Evolutionary conservation across 2,329 filamentous ascomycete genomes (phyloP), one percentile per base, ranked within the genome.

Genomic region (Beauveria brongniartii): DNA sequence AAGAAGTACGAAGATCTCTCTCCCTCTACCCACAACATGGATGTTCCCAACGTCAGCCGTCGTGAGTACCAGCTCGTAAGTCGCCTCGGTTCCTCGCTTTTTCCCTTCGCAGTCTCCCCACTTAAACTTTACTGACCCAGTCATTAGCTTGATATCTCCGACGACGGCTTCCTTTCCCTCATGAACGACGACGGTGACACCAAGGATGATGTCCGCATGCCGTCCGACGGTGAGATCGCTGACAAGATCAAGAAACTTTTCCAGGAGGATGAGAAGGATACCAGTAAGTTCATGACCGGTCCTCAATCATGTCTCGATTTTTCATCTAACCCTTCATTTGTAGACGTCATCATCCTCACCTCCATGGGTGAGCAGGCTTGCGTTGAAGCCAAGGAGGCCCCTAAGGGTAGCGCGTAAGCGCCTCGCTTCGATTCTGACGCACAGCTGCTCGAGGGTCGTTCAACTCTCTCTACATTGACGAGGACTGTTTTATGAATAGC

Each of bases 1-100:
- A 99, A 97, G 91, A 99, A 99, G 88, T 86, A 96, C 69, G 94
- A 99, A 84, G 95, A 99, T 83, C 87, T 99, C 66, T 97, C 88
- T 80, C 94, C 94, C 71, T 99, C 94, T 76, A 99, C 94, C 84
- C 86, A 89, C 84, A 89, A 95, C 86, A 95, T 95, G 91, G 91
- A 99, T 74, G 94, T 99, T 70, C 95, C 95, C 80, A 89, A 94
- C 81, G 93, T 97, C 80, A 77, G 76, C 71, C 92, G 93, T 74
- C 85, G 83, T 79, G 93, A 97, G 83, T 96, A 90, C 84, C 89
- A 94, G 83, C 87, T 97, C 73, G 91, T 97, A 83, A 86, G 91
- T 58, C 28, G 34, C 46, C 22, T 58, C 34, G 16, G 14, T 6
- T 40, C 28, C 48, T 37, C 28, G 5, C 48, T 9, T 24, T 37